Evolutionary conservation across 2,329 filamentous ascomycete genomes (phyloP), one percentile per base, ranked within the genome.

Genomic region (Berkeleyomyces rouxiae): DNA sequence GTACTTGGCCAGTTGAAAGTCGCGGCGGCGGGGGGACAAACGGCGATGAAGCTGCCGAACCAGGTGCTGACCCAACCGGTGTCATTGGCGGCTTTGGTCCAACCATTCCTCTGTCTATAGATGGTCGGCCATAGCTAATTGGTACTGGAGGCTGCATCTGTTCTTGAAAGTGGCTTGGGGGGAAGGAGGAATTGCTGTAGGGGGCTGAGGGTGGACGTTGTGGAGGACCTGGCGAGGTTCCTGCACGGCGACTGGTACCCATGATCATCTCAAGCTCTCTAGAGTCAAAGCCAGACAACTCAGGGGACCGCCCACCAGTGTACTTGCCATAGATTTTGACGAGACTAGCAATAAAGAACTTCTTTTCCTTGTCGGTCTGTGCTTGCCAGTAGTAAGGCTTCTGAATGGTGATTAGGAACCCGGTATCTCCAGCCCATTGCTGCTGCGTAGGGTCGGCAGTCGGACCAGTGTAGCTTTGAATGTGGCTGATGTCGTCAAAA

Each of bases 381-480:
- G 93, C 90, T 73, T 95, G 84, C 93, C 93, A 99, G 73, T 93
- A 99, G 74, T 99, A 99, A 0, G 90, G 88, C 73, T 99, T 99
- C 36, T 87, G 86, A 37, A 99, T 82, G 1, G 86, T 93, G 59
- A 97, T 89, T 36, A 87, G 78, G 70, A 99, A 97, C 13, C 93
- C 93, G 53, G 84, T 83, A 63, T 86, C 85, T 61, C 87, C 85
- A 31, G 90, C 92, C 88, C 88, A 95, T 70, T 86, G 74, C 80
- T 86, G 73, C 78, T 81, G 67, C 76, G 81, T 71, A 67, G 85
- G 68, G 73, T 78, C 70, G 78, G 81, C 70, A 72, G 77, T 74
- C 23, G 82, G 72, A 51, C 84, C 79, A 5, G 83, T 86, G 70
- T 86, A 97, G 36, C 90, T 93, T 72, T 95, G 87, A 67, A 99